Base-by-base conservation (phyloP, 2,329 filamentous ascomycete genomes). In the Mollisia scopiformis region DNA sequence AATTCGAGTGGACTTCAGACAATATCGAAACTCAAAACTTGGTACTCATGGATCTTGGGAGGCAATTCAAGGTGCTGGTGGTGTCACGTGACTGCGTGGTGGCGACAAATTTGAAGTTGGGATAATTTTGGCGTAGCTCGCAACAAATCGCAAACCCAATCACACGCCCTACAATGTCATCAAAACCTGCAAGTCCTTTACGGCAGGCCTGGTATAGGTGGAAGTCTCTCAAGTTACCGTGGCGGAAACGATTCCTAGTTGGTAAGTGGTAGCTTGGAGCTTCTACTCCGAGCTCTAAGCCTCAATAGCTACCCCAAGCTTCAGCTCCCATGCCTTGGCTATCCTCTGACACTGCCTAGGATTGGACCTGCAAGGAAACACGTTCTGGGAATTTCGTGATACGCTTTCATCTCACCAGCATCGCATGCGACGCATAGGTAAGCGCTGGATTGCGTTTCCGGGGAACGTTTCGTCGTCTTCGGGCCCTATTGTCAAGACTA, bases 361-460 rank as follows among this genome's bases (percentile, higher is more conserved):
- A 66, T 79, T 83, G 68, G 87, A 90, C 71, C 84, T 89, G 60
- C 71, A 84, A 25, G 86, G 86, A 58, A 89, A 89, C 76, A 88
- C 87, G 3, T 90, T 84, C 77, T 90, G 87, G 86, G 85, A 88
- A 69, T 88, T 89, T 75, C 80, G 80, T 61, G 82, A 87, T 66
- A 62, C 60, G 5, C 62, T 68, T 33, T 61, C 68, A 60, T 69
- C 74, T 35, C 75, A 78, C 52, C 61, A 73, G 49, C 67, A 72
- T 33, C 82, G 84, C 66, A 84, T 83, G 80, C 83, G 86, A 31
- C 84, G 86, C 71, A 88, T 88, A 64, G n/a, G n/a, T n/a, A n/a
- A n/a, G n/a, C n/a, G n/a, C n/a, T n/a, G n/a, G n/a, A n/a, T n/a
- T n/a, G n/a, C n/a, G n/a, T n/a, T n/a, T n/a, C n/a, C n/a, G n/a